Conservation (phyloP, 495 filamentous ascomycete species). For the Cercophora samala region DNA sequence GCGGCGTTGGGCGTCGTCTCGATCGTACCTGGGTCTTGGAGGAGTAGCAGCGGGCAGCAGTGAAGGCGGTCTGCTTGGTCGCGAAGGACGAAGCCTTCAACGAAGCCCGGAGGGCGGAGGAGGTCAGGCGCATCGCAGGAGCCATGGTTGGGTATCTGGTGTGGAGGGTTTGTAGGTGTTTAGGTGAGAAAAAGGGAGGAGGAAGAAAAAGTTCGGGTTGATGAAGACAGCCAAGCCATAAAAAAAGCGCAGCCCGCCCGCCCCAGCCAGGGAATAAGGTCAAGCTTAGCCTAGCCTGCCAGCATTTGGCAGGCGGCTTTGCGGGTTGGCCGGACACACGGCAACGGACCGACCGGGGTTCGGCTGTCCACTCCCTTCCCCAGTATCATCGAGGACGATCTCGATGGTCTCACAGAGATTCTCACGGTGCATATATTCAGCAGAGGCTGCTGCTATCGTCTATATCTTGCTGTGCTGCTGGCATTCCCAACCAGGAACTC, state of each 20-base stretch:
- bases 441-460: too few species aligned
- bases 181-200: slow-evolving; percentile 29
- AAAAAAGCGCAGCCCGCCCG: slow-evolving; percentile 28
- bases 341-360: slow-evolving; percentile 25
- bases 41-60: slow-evolving; percentile 83
- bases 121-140: slow-evolving; percentile 71
- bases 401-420: not conserved
- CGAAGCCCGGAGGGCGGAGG: slow-evolving; percentile 70
- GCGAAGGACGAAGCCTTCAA: slow-evolving; percentile 57
- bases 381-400: not conserved
- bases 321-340: slow-evolving; percentile 23
- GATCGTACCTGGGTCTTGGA: slow-evolving; percentile 77
- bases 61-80: slow-evolving; percentile 68
- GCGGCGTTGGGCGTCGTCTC: slow-evolving; percentile 9
- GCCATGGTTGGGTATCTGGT: slow-evolving; percentile 58
- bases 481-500: not conserved
- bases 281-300: slow-evolving; percentile 2
- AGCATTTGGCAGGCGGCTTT: slow-evolving; percentile 6
- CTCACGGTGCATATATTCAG: too few species aligned
- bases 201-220: slow-evolving; percentile 27
- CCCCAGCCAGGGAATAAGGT: slow-evolving; percentile 11
- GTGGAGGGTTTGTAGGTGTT: slow-evolving; percentile 21
- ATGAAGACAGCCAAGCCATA: slow-evolving; percentile 24
- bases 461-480: too few species aligned
- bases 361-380: slow-evolving; percentile 8